A percentile compares a stretch with the other conserved stretches of the same genome.
phyloP scores from a whole-genome alignment of 176 grass and related monocot species.

The Oryza meyeriana region DNA sequence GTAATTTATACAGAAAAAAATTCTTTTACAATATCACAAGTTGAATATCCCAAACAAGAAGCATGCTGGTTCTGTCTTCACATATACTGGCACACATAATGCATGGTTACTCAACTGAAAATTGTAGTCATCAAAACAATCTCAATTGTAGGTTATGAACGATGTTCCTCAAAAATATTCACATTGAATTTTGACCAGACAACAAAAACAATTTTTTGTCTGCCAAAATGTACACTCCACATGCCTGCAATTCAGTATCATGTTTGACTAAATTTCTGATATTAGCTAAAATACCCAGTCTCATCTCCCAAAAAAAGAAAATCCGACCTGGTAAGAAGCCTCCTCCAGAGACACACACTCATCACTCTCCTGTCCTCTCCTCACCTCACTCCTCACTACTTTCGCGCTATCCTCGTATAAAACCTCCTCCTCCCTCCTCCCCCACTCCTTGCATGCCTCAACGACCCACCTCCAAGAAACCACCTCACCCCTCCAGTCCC shows the following conservation, averaged over 20 bases:
- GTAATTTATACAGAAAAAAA: background rate
- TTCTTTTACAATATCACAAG: no score
- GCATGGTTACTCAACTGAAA: no score
- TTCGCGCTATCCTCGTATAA: constrained; percentile 44
- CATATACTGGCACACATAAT: background rate
- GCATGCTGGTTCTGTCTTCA: background rate
- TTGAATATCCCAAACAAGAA: no score
- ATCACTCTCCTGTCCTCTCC: background rate
- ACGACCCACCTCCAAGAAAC: constrained; percentile 50
- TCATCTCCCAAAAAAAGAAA: constrained; percentile 22
- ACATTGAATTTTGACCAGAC: background rate
- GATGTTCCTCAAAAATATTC: background rate
- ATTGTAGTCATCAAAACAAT: no score
- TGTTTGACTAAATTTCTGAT: background rate
- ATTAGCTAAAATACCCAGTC: background rate
- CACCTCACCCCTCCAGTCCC: constrained; percentile 1
- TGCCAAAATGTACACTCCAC: background rate
- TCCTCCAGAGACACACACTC: background rate
- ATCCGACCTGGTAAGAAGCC: constrained; percentile 24
- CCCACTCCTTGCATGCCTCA: constrained; percentile 58
- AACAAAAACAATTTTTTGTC: background rate
- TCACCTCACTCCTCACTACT: constrained; percentile 37
- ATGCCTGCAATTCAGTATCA: background rate
- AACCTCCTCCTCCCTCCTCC: constrained; percentile 15
- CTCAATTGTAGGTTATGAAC: no score